Evolutionary conservation across 345 rosid species (phyloP).

Genomic region (Passiflora organensis): DNA sequence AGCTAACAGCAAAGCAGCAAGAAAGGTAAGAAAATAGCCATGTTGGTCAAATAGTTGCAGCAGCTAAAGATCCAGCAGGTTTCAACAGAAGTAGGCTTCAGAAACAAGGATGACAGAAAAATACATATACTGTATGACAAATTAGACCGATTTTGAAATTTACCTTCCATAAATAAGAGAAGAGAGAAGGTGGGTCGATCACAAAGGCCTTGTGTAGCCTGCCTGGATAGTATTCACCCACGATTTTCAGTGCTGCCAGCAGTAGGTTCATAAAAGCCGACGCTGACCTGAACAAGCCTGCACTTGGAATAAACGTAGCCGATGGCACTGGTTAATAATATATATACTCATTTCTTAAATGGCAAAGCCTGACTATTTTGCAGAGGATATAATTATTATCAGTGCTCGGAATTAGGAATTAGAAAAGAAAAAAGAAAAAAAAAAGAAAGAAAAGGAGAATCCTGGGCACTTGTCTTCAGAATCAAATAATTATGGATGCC

Average conservation of each 20-base stretch:
- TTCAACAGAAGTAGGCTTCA: constrained; percentile 21
- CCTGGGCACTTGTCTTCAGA: constrained; percentile 14
- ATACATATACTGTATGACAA: neutral
- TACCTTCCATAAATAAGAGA: constrained; percentile 95
- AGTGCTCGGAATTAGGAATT: too few species aligned
- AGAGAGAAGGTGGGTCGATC: constrained; percentile 93
- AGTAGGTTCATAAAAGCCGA: constrained; percentile 75
- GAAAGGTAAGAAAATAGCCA: neutral
- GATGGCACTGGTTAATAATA: neutral
- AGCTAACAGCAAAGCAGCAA: neutral
- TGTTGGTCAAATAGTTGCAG: constrained; percentile 11
- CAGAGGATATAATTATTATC: constrained; percentile 1
- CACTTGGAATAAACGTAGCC: neutral
- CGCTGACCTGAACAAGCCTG: constrained; percentile 97
- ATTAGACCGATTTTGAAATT: constrained; percentile 20
- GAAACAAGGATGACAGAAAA: neutral
- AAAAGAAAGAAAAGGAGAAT: constrained; percentile 17
- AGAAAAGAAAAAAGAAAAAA: neutral
- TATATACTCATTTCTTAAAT: neutral
- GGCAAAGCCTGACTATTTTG: constrained; percentile 13
- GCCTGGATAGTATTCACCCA: constrained; percentile 77
- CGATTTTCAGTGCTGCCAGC: constrained; percentile 67
- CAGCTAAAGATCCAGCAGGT: constrained; percentile 6
- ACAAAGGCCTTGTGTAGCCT: constrained; percentile 75
- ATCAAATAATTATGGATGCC: constrained; percentile 21